Percentiles rank a stretch among this genome's conserved stretches.
Evolutionary conservation across 257 asterid species (phyloP).

Genomic region (Solanum appendiculatum): DNA sequence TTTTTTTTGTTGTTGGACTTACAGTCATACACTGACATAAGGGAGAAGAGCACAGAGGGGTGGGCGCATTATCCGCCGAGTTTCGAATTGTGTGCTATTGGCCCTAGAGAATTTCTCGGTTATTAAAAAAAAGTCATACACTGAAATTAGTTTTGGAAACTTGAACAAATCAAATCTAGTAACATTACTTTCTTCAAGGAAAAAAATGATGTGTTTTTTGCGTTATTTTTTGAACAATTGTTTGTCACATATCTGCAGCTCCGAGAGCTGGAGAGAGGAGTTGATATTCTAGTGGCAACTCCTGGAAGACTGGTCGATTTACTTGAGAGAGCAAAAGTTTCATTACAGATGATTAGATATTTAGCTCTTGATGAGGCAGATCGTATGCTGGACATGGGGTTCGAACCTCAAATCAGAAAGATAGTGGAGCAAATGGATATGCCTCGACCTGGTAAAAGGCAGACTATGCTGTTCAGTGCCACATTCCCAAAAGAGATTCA

Average conservation of each 20-base stretch:
- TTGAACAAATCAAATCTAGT: neutral
- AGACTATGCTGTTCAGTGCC: constrained; percentile 87
- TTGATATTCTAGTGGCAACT: constrained; percentile 92
- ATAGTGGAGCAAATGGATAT: constrained; percentile 91
- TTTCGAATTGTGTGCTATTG: neutral
- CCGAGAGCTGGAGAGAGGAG: constrained; percentile 90
- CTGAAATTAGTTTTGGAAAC: neutral
- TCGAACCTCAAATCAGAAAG: constrained; percentile 92
- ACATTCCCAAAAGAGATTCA: constrained; percentile 89
- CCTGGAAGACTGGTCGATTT: constrained; percentile 93
- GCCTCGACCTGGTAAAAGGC: constrained; percentile 87
- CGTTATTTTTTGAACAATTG: neutral
- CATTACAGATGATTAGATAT: constrained; percentile 69
- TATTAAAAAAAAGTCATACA: neutral
- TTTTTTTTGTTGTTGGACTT: neutral
- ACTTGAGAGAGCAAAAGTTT: constrained; percentile 86
- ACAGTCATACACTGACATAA: neutral
- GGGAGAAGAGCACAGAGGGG: neutral
- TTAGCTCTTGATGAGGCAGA: constrained; percentile 96
- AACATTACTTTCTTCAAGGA: neutral
- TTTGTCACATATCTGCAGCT: constrained; percentile 29
- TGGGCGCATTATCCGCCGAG: neutral
- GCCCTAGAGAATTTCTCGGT: neutral
- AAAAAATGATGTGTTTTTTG: neutral
- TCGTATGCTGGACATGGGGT: constrained; percentile 94